Evolutionary conservation across 176 grass and related monocot species (phyloP).

Genomic region (Eleusine indica): DNA sequence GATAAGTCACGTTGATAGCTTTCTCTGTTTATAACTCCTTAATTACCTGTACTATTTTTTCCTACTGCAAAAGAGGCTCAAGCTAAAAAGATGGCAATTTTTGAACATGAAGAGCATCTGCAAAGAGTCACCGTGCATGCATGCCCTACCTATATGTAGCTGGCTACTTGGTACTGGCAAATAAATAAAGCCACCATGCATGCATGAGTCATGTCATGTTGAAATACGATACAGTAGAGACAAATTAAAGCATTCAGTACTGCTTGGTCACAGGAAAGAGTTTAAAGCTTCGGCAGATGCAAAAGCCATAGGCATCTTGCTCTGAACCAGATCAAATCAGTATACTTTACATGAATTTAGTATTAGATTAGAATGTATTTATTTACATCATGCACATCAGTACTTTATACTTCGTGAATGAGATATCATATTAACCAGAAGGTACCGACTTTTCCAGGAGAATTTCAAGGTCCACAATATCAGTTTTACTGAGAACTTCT

Average conservation of each 20-base stretch:
- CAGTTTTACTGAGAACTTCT: constrained; percentile 34
- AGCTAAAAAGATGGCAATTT: constrained; percentile 27
- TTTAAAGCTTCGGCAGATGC: constrained; percentile 27
- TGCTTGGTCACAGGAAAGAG: constrained; percentile 41
- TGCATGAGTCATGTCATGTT: constrained; percentile 47
- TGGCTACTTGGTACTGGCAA: not conserved
- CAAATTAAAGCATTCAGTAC: constrained; percentile 41
- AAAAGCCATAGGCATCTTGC: constrained; percentile 12
- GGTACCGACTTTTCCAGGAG: constrained; percentile 28
- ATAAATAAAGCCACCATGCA: constrained; percentile 33
- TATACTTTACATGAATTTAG: not conserved
- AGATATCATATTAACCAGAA: not conserved
- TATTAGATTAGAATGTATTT: not conserved
- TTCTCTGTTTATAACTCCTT: not conserved
- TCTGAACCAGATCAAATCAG: not conserved
- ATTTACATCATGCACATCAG: not conserved
- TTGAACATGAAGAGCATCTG: constrained; percentile 14
- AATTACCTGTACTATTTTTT: not conserved
- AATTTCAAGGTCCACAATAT: constrained; percentile 50
- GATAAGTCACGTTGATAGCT: not conserved
- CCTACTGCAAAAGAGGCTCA: not conserved
- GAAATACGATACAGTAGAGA: constrained; percentile 39
- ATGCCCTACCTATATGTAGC: constrained; percentile 15
- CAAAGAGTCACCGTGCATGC: constrained; percentile 26
- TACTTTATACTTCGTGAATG: not conserved